phyloP scores from a whole-genome alignment of 306 rosid genomes.

The Prunus padus region DNA sequence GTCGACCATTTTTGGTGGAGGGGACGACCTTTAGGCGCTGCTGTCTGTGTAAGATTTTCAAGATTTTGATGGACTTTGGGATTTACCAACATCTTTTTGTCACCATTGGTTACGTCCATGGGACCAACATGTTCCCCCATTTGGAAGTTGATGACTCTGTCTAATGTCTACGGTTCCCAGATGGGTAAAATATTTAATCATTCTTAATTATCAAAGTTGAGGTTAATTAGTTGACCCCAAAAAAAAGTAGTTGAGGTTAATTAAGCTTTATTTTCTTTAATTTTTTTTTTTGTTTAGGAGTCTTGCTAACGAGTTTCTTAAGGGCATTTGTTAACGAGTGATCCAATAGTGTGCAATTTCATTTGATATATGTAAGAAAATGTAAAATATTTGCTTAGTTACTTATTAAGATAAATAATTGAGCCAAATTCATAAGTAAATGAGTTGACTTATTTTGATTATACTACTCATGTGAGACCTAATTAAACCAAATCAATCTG shows the following conservation, averaged over 20 bases:
- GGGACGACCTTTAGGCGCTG: background rate
- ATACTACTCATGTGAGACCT: no score
- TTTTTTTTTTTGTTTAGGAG: background rate
- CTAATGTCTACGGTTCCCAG: constrained; percentile 12
- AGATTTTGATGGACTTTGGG: background rate
- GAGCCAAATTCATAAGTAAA: no score
- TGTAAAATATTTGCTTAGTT: no score
- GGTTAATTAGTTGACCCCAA: no score
- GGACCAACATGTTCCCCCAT: constrained; percentile 33
- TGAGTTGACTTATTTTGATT: no score
- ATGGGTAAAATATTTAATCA: constrained; percentile 6
- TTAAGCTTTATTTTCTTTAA: background rate
- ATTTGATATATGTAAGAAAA: no score
- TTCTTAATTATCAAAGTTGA: constrained; percentile 14
- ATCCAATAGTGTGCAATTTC: no score
- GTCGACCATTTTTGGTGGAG: constrained; percentile 12
- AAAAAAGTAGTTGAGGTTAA: no score
- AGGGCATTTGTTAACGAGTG: no score
- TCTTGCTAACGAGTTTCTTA: no score
- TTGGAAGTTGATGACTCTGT: constrained; percentile 11
- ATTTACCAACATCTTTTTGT: constrained; percentile 13
- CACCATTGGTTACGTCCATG: constrained; percentile 5
- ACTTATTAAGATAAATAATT: no score
- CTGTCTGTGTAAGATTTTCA: background rate
- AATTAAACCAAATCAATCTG: no score